Base-by-base conservation (phyloP, 2,329 filamentous ascomycete species). In the Sporothrix mexicana region DNA sequence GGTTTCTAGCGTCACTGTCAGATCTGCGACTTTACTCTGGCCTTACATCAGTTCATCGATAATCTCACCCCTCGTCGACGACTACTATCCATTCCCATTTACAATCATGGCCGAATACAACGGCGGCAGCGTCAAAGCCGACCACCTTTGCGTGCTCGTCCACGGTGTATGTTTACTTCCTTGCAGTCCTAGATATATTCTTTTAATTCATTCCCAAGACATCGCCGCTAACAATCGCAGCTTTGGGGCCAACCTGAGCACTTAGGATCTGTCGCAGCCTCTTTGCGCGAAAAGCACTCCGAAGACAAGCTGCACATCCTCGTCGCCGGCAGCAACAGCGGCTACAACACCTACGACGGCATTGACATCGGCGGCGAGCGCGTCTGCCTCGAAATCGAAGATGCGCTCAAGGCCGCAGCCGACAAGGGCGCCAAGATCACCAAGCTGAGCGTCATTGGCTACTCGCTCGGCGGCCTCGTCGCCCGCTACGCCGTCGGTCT, bases 401-500 rank as follows among this genome's bases (percentile, higher is more conserved):
- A 91, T 76, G 86, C 90, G 77, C 79, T 92, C 25, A 41, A 53
- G 61, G 86, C 90, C 69, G 86, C 88, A 67, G 83, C 83, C 23
- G 25, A 36, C 57, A 84, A 85, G 41, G 95, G 94, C 25, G 88
- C 91, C 76, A 87, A 88, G 57, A 92, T 98, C 78, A 91, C 84
- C 66, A 97, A 94, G 82, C 85, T 98, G 75, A 97, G 94, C 80
- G 85, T 98, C 55, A 87, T 95, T 59, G 95, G 95, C 53, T 98
- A 98, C 81, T 97, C 94, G 0, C 86, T 98, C 1, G 95, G 95
- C 62, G 95, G 95, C 0, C 84, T 98, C 7, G 90, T 98, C 4
- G 90, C 93, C 10, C 88, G 95, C 74, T 98, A 97, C 83, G 92
- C 93, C 1, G 87, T 97, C 72, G 95, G 95, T 0, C 83, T 98